Percentiles rank a stretch among this genome's conserved stretches.
Evolutionary conservation across 2,329 filamentous ascomycete genomes (phyloP).

Genomic region (Botrytis pseudocinerea): DNA sequence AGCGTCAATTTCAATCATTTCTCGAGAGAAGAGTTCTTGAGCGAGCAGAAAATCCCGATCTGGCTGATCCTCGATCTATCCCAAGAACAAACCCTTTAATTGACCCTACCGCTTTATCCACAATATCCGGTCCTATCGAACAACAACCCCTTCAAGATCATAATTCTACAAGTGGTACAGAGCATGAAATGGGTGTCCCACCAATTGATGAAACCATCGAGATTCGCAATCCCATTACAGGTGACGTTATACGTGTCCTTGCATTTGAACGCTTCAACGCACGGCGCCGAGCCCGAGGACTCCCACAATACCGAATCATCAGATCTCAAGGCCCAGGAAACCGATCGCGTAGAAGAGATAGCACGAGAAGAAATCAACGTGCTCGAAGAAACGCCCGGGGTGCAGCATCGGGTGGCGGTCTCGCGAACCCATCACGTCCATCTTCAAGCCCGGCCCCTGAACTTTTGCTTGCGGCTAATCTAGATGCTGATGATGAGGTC

Average conservation of each 20-base stretch:
- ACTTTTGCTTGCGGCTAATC: too few relatives aligned
- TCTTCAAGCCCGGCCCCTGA: too few relatives aligned
- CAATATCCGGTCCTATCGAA: background rate
- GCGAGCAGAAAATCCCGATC: background rate
- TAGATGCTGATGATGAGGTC: background rate
- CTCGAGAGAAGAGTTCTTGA: background rate
- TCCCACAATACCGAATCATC: background rate
- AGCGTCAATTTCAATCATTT: background rate
- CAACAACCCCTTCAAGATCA: background rate
- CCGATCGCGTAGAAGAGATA: background rate
- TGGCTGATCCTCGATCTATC: background rate
- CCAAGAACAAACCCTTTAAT: background rate
- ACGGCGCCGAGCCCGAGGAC: too few relatives aligned
- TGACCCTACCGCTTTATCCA: background rate
- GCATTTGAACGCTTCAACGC: too few relatives aligned
- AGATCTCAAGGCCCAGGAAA: background rate
- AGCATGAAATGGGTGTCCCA: accelerated
- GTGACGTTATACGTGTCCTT: too few relatives aligned
- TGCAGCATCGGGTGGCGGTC: background rate
- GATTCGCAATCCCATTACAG: too few relatives aligned
- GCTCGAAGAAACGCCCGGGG: background rate
- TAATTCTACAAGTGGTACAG: accelerated
- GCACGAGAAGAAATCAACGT: background rate
- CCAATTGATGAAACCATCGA: too few relatives aligned
- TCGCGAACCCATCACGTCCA: too few relatives aligned